Percentiles rank a stretch among this genome's conserved stretches.
phyloP scores from a whole-genome alignment of 2,329 filamentous ascomycete species.

The Cladosporium halotolerans region DNA sequence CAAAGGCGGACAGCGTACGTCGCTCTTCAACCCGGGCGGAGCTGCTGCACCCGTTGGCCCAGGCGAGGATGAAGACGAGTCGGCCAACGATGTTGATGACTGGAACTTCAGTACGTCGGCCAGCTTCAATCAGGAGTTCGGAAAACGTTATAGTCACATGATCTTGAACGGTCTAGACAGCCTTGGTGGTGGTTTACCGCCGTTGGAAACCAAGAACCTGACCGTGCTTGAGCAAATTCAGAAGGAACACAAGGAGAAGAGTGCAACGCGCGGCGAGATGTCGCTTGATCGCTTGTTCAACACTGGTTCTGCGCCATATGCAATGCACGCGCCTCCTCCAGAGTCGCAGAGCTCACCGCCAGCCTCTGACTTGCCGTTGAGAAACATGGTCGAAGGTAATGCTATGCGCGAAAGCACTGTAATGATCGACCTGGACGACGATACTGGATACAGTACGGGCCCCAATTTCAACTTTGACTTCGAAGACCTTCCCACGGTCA shows the following conservation, averaged over 20 bases:
- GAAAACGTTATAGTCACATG: slow-evolving; percentile 29
- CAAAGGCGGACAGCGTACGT: slow-evolving; percentile 63
- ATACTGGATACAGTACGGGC: slow-evolving; percentile 43
- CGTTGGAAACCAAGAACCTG: slow-evolving; percentile 16
- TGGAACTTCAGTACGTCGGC: slow-evolving; percentile 63
- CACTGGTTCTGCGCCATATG: slow-evolving; percentile 50
- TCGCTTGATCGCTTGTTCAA: slow-evolving; percentile 55
- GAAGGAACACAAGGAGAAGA: slow-evolving; percentile 50
- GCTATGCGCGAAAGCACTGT: slow-evolving; percentile 47
- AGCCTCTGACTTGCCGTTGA: slow-evolving; percentile 51
- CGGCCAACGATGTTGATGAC: slow-evolving; percentile 44
- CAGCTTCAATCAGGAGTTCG: slow-evolving; percentile 47
- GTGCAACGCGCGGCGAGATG: slow-evolving; percentile 50
- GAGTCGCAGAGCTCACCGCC: slow-evolving; percentile 36
- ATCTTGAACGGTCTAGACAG: slow-evolving; percentile 17
- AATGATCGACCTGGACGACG: slow-evolving; percentile 54
- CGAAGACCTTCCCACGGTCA: slow-evolving; percentile 49
- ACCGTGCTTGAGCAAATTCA: slow-evolving; percentile 31
- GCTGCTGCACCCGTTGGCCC: slow-evolving; percentile 44
- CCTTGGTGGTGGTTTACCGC: slow-evolving; percentile 16
- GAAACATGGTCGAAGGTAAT: slow-evolving; percentile 31
- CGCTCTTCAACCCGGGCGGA: slow-evolving; percentile 55
- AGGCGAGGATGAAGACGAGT: slow-evolving; percentile 32
- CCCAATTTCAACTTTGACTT: slow-evolving; percentile 42
- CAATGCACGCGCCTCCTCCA: slow-evolving; percentile 48